Conservation (phyloP, 2,329 filamentous ascomycete species). For the Botryotinia calthae region DNA sequence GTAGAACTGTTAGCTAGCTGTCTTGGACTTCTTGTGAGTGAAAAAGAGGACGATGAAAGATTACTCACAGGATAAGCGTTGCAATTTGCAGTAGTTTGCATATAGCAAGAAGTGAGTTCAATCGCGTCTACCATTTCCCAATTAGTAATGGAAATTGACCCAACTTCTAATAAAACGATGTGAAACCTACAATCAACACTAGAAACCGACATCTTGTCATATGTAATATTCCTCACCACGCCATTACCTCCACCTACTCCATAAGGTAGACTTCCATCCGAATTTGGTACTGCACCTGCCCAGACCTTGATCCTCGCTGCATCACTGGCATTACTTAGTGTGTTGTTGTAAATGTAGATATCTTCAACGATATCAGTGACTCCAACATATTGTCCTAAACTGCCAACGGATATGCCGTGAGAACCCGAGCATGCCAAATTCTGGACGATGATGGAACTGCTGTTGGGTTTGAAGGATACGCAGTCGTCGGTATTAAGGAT, state of each 20-base stretch:
- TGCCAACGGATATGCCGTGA: conserved; percentile 54
- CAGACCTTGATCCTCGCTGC: conserved; percentile 65
- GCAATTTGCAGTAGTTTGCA: conserved; percentile 58
- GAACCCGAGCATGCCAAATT: conserved; percentile 50
- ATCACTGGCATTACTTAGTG: conserved; percentile 49
- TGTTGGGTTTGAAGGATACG: conserved; percentile 55
- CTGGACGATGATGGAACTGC: conserved; percentile 51
- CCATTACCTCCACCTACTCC: conserved; percentile 56
- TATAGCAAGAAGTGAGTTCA: conserved; percentile 53
- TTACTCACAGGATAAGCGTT: conserved; percentile 49
- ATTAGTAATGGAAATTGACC: background rate
- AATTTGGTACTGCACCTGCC: conserved; percentile 45
- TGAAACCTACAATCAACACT: conserved; percentile 51
- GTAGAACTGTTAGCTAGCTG: conserved; percentile 43
- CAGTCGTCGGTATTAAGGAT: conserved; percentile 44
- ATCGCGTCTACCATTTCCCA: conserved; percentile 21
- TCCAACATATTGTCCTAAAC: conserved; percentile 53
- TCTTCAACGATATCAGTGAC: conserved; percentile 50
- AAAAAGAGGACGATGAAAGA: conserved; percentile 25
- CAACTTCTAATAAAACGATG: too few species aligned
- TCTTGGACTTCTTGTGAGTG: conserved; percentile 29
- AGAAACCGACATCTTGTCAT: conserved; percentile 52
- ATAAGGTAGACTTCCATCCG: conserved; percentile 48
- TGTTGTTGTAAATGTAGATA: conserved; percentile 46
- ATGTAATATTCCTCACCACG: conserved; percentile 60